Conservation (phyloP, 345 rosid species). For the Eutrema heterophyllum region DNA sequence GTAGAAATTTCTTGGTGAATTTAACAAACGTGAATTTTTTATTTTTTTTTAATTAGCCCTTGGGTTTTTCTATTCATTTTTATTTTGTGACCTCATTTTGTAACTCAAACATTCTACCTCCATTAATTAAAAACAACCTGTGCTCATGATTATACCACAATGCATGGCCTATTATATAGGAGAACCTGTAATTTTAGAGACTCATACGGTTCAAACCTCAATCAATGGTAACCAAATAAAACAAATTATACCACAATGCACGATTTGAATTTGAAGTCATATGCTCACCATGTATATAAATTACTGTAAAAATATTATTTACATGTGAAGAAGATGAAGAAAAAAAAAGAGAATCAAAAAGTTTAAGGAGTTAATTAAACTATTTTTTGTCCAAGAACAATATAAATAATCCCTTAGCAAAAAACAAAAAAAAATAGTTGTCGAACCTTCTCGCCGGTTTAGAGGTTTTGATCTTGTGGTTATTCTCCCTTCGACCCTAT, state of each 20-base stretch:
- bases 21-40: conserved; percentile 26
- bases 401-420: no score
- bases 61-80: background rate
- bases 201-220: background rate
- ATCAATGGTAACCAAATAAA: background rate
- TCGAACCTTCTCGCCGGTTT: no score
- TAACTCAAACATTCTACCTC: background rate
- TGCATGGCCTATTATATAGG: background rate
- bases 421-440: no score
- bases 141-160: background rate
- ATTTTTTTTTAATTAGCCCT: background rate
- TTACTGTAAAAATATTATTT: background rate
- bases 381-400: no score
- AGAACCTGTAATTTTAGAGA: background rate
- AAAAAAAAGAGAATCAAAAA: background rate
- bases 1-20: conserved; percentile 13
- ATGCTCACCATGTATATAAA: background rate
- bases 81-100: background rate
- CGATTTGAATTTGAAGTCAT: background rate
- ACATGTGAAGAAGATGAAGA: background rate
- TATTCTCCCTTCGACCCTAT: no score
- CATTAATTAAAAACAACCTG: background rate
- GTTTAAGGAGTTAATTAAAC: no score
- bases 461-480: background rate
- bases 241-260: background rate